Base-by-base conservation (phyloP, 495 filamentous ascomycete species). In the Neurospora intermedia region DNA sequence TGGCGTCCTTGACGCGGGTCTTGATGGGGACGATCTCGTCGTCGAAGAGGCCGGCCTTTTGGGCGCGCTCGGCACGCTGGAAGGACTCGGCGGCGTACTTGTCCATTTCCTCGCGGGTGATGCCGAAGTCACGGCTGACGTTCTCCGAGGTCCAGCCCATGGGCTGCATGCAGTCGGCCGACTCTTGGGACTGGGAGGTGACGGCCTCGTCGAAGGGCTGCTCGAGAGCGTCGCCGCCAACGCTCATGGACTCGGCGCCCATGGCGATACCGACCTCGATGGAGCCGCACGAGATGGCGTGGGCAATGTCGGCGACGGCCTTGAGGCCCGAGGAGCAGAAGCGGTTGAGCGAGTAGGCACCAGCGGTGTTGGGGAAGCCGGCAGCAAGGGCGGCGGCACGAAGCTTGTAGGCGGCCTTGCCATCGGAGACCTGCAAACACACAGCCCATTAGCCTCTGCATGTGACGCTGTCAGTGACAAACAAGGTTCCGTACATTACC, bases 111-210 rank as follows among this genome's bases (percentile, higher is more conserved):
- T 95, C 90, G 62, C 96, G 89, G 2, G 89, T 82, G 77, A 99
- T 90, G 73, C 90, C 87, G 79, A 99, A 99, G 83, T 98, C 95
- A 70, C 88, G 89, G 69, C 89, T 93, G n/a, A 99, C 93, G 76
- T 99, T 98, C 85, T 99, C 96, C 13, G 91, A 93, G 1, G 96
- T 99, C 89, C 97, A 96, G 0, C 96, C 96, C 96, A 99, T 99
- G 40, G 94, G 90, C 87, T 95, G 90, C 88, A 93, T 88, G 86
- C 94, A 96, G 82, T 99, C 96, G 43, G 80, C 78, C 0, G 93
- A 89, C 78, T 98, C 94, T 79, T 92, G 92, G 73, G 80, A 85
- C 78, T 87, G 88, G 75, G 87, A 85, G 38, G 93, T 81, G 39
- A 99, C 88, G 71, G 90, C 89, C 66, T 91, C 90, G 80, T 93